Conservation (phyloP, 495 filamentous ascomycete species). For the Podospora australis region DNA sequence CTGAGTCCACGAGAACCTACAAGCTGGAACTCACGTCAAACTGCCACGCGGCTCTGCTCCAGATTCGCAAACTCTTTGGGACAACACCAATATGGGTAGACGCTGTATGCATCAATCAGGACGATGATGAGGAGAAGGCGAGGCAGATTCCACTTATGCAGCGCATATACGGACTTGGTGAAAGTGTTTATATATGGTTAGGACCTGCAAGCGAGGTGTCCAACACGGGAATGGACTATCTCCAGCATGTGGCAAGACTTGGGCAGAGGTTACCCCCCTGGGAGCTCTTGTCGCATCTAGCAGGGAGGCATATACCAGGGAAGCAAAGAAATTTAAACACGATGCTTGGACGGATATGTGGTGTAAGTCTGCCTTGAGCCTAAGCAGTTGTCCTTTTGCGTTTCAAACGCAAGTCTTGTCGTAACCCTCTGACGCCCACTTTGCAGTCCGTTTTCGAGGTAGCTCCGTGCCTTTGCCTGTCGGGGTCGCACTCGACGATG, state of each 20-base stretch:
- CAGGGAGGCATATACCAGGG: neutral
- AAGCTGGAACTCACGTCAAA: slow-evolving; percentile 8
- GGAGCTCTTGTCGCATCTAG: neutral
- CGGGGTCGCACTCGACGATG: slow-evolving; percentile 1
- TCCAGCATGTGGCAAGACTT: neutral
- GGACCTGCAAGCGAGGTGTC: slow-evolving; percentile 6
- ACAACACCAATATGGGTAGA: slow-evolving; percentile 26
- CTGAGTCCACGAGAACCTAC: too few relatives aligned
- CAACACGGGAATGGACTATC: slow-evolving; percentile 3
- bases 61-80: neutral
- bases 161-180: slow-evolving; percentile 26
- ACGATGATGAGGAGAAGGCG: slow-evolving; percentile 21
- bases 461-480: too few relatives aligned
- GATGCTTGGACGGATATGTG: neutral
- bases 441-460: neutral
- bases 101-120: slow-evolving; percentile 35
- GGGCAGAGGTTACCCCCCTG: neutral
- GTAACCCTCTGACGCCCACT: neutral
- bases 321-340: neutral
- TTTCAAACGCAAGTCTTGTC: neutral
- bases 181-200: slow-evolving; percentile 27
- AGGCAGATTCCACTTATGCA: slow-evolving; percentile 30
- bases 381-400: too few relatives aligned
- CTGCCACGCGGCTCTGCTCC: slow-evolving; percentile 5
- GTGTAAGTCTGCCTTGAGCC: neutral